Percentiles rank a stretch among this genome's conserved stretches.
Conservation (phyloP, 768 basidiomycete species). For the Agaricus subrufescens region DNA sequence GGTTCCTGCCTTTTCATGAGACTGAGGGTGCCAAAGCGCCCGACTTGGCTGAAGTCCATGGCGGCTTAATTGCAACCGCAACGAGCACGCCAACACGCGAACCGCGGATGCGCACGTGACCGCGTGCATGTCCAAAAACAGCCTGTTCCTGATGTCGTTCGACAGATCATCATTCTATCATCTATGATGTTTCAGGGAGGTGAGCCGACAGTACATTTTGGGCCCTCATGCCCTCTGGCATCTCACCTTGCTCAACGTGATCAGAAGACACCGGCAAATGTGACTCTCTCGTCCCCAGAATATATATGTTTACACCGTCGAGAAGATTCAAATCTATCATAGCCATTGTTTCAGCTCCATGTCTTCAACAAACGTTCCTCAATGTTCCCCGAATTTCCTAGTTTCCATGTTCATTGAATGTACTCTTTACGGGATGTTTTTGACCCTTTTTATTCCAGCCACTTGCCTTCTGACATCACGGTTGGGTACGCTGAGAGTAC, state of each 20-base stretch:
- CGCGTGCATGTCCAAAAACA: background rate
- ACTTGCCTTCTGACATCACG: background rate
- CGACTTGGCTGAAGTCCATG: slow-evolving; percentile 52
- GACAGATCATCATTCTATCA: no score
- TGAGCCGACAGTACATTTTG: no score
- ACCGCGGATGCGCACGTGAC: slow-evolving; percentile 1
- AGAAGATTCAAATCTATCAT: no score
- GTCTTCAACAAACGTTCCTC: background rate
- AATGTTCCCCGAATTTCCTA: background rate
- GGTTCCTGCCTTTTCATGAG: slow-evolving; percentile 51
- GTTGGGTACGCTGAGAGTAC: background rate
- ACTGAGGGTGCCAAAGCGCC: slow-evolving; percentile 60
- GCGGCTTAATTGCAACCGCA: background rate
- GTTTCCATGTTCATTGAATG: background rate
- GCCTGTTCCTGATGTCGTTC: no score
- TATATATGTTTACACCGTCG: no score
- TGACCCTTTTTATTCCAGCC: background rate
- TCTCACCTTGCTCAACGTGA: no score
- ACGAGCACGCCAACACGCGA: background rate
- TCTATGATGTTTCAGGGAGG: no score
- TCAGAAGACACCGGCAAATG: no score
- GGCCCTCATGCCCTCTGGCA: no score
- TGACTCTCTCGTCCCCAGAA: no score
- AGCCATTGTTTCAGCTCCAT: background rate
- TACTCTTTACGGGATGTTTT: background rate